Percentiles rank a stretch among this genome's conserved stretches.
Evolutionary conservation across 169 alveolate species (phyloP).

Genomic region (Theileria equi): DNA sequence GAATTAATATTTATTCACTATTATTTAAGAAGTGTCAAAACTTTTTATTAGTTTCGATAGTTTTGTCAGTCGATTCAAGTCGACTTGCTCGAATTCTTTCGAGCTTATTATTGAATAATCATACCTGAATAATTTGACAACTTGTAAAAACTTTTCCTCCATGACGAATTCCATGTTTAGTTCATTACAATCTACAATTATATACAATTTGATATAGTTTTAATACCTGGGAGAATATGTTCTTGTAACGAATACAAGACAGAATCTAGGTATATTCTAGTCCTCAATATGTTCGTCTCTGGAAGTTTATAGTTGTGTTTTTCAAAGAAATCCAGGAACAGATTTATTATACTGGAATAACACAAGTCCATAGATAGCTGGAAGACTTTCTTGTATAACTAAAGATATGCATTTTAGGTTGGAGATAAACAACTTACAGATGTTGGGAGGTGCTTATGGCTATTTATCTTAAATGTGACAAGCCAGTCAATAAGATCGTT

Average conservation of each 20-base stretch:
- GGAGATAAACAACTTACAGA: too few relatives aligned
- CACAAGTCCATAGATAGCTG: constrained; percentile 25
- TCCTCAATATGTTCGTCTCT: constrained; percentile 2
- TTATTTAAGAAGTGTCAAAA: background rate
- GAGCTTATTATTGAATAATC: too few relatives aligned
- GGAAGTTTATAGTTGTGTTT: constrained; percentile 41
- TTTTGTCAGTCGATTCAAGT: background rate
- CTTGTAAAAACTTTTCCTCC: too few relatives aligned
- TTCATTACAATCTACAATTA: too few relatives aligned
- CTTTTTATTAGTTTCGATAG: background rate
- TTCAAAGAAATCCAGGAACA: constrained; percentile 46
- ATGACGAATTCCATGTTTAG: too few relatives aligned
- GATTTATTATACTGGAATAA: constrained; percentile 36
- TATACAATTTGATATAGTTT: too few relatives aligned
- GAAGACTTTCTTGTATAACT: constrained; percentile 7
- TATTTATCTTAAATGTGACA: background rate
- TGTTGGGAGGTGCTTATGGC: too few relatives aligned
- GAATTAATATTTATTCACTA: background rate
- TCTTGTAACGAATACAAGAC: background rate
- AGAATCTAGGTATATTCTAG: background rate
- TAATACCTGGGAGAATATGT: background rate
- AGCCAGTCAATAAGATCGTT: constrained; percentile 19
- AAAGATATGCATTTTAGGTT: background rate
- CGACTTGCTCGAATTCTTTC: background rate
- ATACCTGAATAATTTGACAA: too few relatives aligned